Conservation (phyloP, 352 stramenopile species). For the Phytophthora uliginosa region DNA sequence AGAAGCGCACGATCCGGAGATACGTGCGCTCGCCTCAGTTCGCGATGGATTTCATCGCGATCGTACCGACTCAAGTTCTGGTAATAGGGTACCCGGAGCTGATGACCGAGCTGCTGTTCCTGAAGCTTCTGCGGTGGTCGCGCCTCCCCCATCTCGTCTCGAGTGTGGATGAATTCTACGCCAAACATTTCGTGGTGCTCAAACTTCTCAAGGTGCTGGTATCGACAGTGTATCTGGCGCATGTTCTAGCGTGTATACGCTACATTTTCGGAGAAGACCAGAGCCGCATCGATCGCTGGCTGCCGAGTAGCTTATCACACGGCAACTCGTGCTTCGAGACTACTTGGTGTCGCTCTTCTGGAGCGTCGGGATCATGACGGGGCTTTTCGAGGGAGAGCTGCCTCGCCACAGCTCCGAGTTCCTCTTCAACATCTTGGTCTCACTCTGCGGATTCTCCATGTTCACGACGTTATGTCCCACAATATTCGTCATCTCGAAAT, state of each 20-base stretch:
- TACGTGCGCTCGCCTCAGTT: slow-evolving; percentile 60
- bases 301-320: not conserved
- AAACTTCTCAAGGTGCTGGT: not conserved
- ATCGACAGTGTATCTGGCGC: not conserved
- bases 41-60: slow-evolving; percentile 50
- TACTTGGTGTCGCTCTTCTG: not conserved
- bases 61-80: slow-evolving; percentile 35
- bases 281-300: not conserved
- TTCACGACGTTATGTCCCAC: slow-evolving; percentile 2
- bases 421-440: not conserved
- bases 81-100: slow-evolving; percentile 10
- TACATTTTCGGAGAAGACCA: not conserved
- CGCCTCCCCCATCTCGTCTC: not conserved
- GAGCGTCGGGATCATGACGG: slow-evolving; percentile 3
- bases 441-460: not conserved
- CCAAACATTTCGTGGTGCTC: not conserved
- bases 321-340: not conserved
- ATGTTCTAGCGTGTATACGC: not conserved
- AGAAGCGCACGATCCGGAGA: slow-evolving; percentile 39
- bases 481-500: slow-evolving; percentile 3
- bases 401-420: not conserved
- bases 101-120: slow-evolving; percentile 30
- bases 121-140: slow-evolving; percentile 1
- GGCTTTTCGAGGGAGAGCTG: not conserved
- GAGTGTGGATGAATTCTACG: not conserved